These are phyloP conservation scores for Venustampulla echinocandica DNA, from an alignment of 495 filamentous ascomycete species.

Conservation along the genomic window DNA sequence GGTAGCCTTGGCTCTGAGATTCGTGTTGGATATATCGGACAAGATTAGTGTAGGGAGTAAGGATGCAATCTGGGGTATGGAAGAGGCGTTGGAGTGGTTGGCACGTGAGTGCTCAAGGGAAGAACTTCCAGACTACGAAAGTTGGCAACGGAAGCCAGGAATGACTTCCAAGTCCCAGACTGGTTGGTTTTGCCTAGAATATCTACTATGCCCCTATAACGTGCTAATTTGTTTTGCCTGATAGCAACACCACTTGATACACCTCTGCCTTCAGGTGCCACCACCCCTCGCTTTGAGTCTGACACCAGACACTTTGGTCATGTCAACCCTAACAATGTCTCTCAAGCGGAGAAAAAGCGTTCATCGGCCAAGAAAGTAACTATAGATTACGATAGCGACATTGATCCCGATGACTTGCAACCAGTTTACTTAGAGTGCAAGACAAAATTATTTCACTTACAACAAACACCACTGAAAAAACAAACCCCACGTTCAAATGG, in stretches of 20 bases:
- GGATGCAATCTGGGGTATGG: constrained; percentile 72
- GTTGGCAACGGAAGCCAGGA: constrained; percentile 12
- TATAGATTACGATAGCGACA: constrained; percentile 45
- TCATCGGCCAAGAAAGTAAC: constrained; percentile 26
- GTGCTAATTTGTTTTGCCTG: neutral
- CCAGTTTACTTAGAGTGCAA: constrained; percentile 67
- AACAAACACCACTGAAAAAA: constrained; percentile 21
- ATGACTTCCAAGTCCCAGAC: constrained; percentile 9
- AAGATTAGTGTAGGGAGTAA: constrained; percentile 42
- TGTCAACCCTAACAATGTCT: constrained; percentile 19
- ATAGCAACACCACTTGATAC: constrained; percentile 37
- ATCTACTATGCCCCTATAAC: neutral
- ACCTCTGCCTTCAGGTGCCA: constrained; percentile 37
- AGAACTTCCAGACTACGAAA: constrained; percentile 65
- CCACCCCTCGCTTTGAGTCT: constrained; percentile 35
- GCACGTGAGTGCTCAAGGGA: constrained; percentile 57
- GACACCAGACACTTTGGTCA: constrained; percentile 19
- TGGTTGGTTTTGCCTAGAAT: constrained; percentile 9
- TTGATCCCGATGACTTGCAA: constrained; percentile 65
- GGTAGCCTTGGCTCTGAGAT: constrained; percentile 55
- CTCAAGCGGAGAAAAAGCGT: constrained; percentile 26
- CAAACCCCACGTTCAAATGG: constrained; percentile 1
- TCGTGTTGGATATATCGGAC: constrained; percentile 51
- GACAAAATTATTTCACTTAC: constrained; percentile 59
- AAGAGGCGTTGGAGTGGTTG: constrained; percentile 82